phyloP scores from a whole-genome alignment of 345 rosid species.

The Rubroshorea leprosula region DNA sequence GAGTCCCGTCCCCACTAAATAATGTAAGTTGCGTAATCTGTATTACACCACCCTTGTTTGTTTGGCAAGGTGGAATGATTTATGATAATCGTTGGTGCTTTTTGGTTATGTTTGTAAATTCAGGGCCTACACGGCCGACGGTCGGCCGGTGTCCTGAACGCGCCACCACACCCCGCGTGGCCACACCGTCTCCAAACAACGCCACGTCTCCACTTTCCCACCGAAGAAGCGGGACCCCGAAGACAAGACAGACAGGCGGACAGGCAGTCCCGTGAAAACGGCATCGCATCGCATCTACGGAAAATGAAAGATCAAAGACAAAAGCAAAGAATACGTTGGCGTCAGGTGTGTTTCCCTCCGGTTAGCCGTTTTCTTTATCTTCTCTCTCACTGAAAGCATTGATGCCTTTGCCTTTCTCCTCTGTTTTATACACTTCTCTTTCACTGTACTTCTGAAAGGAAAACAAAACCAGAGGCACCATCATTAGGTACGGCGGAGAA shows the following conservation, averaged over 20 bases:
- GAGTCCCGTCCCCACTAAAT: no score
- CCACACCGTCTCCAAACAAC: neutral
- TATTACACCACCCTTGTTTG: no score
- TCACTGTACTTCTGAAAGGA: constrained; percentile 24
- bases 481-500: constrained; percentile 29
- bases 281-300: constrained; percentile 20
- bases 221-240: neutral
- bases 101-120: no score
- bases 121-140: no score
- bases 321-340: constrained; percentile 36
- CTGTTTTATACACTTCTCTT: constrained; percentile 21
- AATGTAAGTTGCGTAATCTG: no score
- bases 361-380: constrained; percentile 46
- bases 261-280: constrained; percentile 3
- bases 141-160: neutral
- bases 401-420: constrained; percentile 27
- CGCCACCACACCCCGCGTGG: neutral
- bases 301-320: neutral
- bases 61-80: no score
- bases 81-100: no score
- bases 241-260: no score
- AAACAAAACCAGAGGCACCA: constrained; percentile 14
- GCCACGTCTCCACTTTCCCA: neutral
- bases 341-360: constrained; percentile 25
- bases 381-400: constrained; percentile 28